Conservation (phyloP, 768 basidiomycete species). For the Lactifluus volemus region DNA sequence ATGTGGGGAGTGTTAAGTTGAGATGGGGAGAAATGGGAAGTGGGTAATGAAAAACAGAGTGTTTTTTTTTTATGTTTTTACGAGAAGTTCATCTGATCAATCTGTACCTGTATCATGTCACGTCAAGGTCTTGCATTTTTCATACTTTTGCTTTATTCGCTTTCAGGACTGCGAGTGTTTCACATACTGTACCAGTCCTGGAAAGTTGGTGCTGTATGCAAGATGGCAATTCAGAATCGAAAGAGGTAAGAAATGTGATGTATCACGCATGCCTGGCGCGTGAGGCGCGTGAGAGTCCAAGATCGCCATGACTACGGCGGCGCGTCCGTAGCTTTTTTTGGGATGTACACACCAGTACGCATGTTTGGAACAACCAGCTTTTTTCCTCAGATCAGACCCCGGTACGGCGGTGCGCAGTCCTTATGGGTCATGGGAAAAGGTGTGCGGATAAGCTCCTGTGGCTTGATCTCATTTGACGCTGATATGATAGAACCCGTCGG, state of each 20-base stretch:
- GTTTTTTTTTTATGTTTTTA: neutral
- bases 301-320: neutral
- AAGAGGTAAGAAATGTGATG: neutral
- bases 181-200: neutral
- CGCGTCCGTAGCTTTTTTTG: neutral
- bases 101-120: neutral
- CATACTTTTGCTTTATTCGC: neutral
- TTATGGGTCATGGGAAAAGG: constrained; percentile 4
- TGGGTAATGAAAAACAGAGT: neutral
- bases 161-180: neutral
- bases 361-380: neutral
- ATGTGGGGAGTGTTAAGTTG: constrained; percentile 60
- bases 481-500: neutral
- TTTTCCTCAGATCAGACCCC: neutral
- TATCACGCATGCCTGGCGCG: too few species aligned
- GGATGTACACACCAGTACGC: neutral
- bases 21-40: neutral
- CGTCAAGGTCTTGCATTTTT: neutral
- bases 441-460: constrained; percentile 2
- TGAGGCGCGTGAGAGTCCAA: too few species aligned
- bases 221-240: too few species aligned
- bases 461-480: neutral
- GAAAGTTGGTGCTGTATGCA: too few species aligned
- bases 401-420: neutral
- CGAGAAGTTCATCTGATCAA: neutral